These are phyloP conservation scores for Aureobasidium namibiae DNA, from an alignment of 2,329 filamentous ascomycete species.

Conservation along the genomic window DNA sequence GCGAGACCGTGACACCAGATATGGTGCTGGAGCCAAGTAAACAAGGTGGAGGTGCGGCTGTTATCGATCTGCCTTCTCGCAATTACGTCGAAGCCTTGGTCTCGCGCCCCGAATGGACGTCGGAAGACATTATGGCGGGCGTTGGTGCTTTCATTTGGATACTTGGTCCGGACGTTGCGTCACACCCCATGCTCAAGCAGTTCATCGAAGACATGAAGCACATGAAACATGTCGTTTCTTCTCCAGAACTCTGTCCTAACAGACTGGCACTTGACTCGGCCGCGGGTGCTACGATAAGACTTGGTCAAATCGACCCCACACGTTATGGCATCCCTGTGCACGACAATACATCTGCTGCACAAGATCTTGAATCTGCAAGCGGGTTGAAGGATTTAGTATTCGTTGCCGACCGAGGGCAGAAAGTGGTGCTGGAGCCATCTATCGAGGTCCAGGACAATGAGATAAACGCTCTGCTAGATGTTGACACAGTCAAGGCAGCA, in stretches of 20 bases:
- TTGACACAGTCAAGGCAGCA: constrained; percentile 35
- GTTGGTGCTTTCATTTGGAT: constrained; percentile 72
- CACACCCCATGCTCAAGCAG: constrained; percentile 53
- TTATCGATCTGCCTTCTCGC: constrained; percentile 67
- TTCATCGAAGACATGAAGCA: constrained; percentile 59
- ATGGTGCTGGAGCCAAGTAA: constrained; percentile 70
- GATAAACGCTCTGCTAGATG: constrained; percentile 43
- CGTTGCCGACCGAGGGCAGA: constrained; percentile 26
- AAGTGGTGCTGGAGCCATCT: constrained; percentile 29
- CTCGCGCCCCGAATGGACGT: constrained; percentile 63
- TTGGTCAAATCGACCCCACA: constrained; percentile 64
- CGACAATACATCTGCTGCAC: constrained; percentile 43
- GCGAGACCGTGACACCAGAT: constrained; percentile 66
- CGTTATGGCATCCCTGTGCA: constrained; percentile 64
- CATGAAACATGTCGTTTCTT: constrained; percentile 69
- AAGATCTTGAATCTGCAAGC: background rate
- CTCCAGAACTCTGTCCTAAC: constrained; percentile 66
- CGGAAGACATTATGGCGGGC: constrained; percentile 55
- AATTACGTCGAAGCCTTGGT: constrained; percentile 65
- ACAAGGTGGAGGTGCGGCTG: constrained; percentile 63
- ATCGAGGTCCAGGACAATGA: constrained; percentile 39
- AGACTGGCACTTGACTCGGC: constrained; percentile 61
- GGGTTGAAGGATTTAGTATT: constrained; percentile 18
- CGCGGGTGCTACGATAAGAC: constrained; percentile 57
- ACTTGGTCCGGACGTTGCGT: constrained; percentile 59